phyloP scores from a whole-genome alignment of 2,329 filamentous ascomycete species.

The Fusarium acutatum region DNA sequence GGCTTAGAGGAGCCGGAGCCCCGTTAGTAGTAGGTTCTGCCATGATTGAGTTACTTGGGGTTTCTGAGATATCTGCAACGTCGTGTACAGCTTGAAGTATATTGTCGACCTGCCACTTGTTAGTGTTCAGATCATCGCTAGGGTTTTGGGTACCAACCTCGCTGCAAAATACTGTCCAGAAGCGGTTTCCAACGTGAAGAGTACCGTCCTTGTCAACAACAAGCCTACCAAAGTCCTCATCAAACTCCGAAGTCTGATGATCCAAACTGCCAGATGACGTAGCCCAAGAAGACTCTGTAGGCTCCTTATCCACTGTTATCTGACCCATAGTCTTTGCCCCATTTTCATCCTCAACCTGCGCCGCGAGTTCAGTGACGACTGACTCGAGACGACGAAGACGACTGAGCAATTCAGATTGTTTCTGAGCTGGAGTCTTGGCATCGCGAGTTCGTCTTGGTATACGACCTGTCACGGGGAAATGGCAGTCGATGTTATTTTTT shows the following conservation, averaged over 20 bases:
- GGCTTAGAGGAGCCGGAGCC: neutral
- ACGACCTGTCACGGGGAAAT: conserved; percentile 45
- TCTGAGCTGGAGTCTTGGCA: conserved; percentile 39
- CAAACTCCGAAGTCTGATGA: conserved; percentile 28
- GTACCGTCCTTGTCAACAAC: conserved; percentile 38
- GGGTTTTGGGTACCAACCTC: conserved; percentile 24
- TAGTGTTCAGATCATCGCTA: neutral
- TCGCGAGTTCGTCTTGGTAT: conserved; percentile 39
- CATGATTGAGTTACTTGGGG: neutral
- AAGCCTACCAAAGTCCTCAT: conserved; percentile 44
- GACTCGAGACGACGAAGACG: conserved; percentile 43
- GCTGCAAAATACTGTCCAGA: conserved; percentile 46
- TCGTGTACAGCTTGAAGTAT: conserved; percentile 45
- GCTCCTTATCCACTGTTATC: conserved; percentile 13
- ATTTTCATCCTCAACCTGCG: conserved; percentile 42
- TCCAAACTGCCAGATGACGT: neutral
- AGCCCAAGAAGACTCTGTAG: conserved; percentile 1
- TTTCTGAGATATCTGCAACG: conserved; percentile 21
- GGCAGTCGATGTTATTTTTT: conserved; percentile 40
- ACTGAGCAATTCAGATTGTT: conserved; percentile 43
- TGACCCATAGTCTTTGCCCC: conserved; percentile 9
- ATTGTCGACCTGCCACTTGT: conserved; percentile 39
- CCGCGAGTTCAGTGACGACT: conserved; percentile 44
- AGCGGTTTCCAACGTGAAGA: conserved; percentile 43
- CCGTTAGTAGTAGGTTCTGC: neutral